A percentile compares a stretch with the other conserved stretches of the same genome.
These are phyloP conservation scores for Wickerhamiella dianesei DNA, from an alignment of 805 yeast species.

Conservation along the genomic window DNA sequence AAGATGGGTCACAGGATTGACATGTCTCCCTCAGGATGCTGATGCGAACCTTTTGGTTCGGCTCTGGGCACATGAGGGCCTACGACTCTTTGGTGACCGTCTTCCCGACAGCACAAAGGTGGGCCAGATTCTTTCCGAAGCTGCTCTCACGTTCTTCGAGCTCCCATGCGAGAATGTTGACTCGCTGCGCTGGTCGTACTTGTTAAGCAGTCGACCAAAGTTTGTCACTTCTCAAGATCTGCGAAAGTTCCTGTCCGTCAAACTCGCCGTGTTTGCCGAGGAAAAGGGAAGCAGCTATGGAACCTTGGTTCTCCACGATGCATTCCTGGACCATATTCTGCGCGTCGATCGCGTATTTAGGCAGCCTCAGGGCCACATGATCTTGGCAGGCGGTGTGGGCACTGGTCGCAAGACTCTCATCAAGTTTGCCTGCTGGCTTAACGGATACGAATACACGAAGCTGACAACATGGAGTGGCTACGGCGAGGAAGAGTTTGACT, in stretches of 20 bases:
- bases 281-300: slow-evolving; percentile 37
- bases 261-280: slow-evolving; percentile 60
- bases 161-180: background rate
- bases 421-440: slow-evolving; percentile 83
- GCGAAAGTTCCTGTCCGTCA: slow-evolving; percentile 41
- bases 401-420: slow-evolving; percentile 69
- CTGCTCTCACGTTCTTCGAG: background rate
- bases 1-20: slow-evolving; percentile 69
- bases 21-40: slow-evolving; percentile 6
- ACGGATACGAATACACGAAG: slow-evolving; percentile 52
- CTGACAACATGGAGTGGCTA: slow-evolving; percentile 44
- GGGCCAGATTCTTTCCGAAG: background rate
- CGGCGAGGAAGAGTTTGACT: slow-evolving; percentile 51
- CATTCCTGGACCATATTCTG: slow-evolving; percentile 58
- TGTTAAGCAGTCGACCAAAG: slow-evolving; percentile 9
- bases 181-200: slow-evolving; percentile 7
- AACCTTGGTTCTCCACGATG: slow-evolving; percentile 50
- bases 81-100: slow-evolving; percentile 65
- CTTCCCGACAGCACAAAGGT: slow-evolving; percentile 22
- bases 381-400: slow-evolving; percentile 68
- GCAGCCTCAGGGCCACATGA: slow-evolving; percentile 83
- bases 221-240: slow-evolving; percentile 28
- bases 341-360: slow-evolving; percentile 69
- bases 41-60: slow-evolving; percentile 30
- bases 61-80: slow-evolving; percentile 70